Evolutionary conservation across 805 yeast species (phyloP), one percentile per base, ranked within the genome.

Genomic region (Nakazawaea molendinolei): DNA sequence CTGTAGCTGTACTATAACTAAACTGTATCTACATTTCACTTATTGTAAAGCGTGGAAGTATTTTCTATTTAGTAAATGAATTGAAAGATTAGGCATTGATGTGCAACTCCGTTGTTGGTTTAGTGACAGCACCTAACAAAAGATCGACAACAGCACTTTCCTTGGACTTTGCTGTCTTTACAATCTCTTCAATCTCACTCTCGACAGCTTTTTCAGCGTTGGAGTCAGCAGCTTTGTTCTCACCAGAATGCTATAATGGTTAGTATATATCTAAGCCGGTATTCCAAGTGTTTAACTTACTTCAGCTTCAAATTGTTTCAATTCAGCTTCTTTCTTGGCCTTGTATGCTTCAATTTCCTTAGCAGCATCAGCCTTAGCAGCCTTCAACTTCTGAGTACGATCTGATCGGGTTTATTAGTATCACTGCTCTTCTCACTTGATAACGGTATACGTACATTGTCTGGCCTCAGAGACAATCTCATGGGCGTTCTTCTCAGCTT

Each of bases 401-500:
- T 81, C 76, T 69, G 30, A 42, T 25, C 22, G 8, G 28, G 10
- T 28, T 38, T 32, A 30, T 34, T 34, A 21, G 16, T 18, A 7
- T 23, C n/a, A 17, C 27, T 18, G 8, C 8, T 31, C 17, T 7
- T 24, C 31, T 28, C 28, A 13, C n/a, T 23, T 21, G 15, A 12
- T 29, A 14, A 17, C 14, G 8, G 21, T 6, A 24, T 55, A 73
- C 75, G 56, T 70, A 70, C 80, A 86, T 50, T 79, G 73, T 70
- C 97, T 85, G 17, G 98, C 97, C 56, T 83, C 82, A 52, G 89
- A 73, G 43, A 92, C 97, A 45, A 89, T 84, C 50, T 80, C 89
- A 50, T 95, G 97, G n/a, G 98, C 97, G 52, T 86, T 90, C 64
- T 84, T 86, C 67, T 92, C 98, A 44, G 97, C 74, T 55, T 72